Evolutionary conservation across 1,284 basidiomycete genomes (phyloP).

Genomic region (Schizophyllum commune): DNA sequence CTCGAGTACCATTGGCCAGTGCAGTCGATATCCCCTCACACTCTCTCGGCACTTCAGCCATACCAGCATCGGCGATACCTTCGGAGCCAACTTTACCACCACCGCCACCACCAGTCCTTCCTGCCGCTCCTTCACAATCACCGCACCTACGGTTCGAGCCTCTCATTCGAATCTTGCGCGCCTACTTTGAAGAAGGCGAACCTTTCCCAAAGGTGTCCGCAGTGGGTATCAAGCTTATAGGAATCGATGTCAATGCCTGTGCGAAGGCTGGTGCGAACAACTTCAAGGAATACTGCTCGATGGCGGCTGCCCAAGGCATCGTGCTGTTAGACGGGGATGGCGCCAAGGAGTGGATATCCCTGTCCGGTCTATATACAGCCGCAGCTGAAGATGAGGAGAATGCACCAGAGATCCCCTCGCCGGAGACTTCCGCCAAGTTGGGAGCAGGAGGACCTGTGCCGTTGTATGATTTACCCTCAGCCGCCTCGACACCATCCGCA

Average conservation of each 20-base stretch:
- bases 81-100: neutral
- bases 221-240: neutral
- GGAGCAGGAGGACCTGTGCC: too few relatives aligned
- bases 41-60: too few relatives aligned
- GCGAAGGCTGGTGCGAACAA: slow-evolving; percentile 27
- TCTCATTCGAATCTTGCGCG: neutral
- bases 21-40: too few relatives aligned
- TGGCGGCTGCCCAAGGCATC: slow-evolving; percentile 38
- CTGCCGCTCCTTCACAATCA: neutral
- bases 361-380: slow-evolving; percentile 12
- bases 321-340: slow-evolving; percentile 37
- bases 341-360: slow-evolving; percentile 37
- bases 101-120: neutral
- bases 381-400: neutral
- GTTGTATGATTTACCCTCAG: too few relatives aligned
- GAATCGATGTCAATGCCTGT: neutral
- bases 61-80: neutral
- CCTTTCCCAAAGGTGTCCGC: neutral
- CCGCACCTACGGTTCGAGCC: neutral
- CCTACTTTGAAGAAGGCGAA: neutral
- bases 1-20: too few relatives aligned
- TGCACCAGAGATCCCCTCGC: too few relatives aligned
- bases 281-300: slow-evolving; percentile 36
- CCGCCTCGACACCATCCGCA: too few relatives aligned
- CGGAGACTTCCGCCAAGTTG: too few relatives aligned